Conservation (phyloP, 768 basidiomycete species). For the Termitomyces eurrhizus region DNA sequence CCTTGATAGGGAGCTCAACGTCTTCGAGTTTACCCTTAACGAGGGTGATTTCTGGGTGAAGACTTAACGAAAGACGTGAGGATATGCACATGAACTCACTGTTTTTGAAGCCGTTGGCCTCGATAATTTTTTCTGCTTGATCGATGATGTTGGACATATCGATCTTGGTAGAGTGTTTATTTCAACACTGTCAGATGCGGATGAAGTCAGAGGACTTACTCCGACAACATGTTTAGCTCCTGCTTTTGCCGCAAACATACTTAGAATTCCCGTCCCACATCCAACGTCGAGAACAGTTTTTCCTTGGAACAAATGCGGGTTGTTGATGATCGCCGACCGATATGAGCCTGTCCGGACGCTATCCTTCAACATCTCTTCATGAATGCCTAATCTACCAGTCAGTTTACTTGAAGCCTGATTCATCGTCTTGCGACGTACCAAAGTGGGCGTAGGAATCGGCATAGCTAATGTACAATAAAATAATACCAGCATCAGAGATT, state of each 20-base stretch:
- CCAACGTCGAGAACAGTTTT: conserved; percentile 98
- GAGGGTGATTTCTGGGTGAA: conserved; percentile 77
- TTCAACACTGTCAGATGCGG: not conserved
- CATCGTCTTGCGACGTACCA: conserved; percentile 42
- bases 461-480: conserved; percentile 56
- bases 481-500: conserved; percentile 38
- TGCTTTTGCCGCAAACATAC: conserved; percentile 97
- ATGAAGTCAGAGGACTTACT: conserved; percentile 39
- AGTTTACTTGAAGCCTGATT: not conserved
- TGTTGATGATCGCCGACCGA: conserved; percentile 91
- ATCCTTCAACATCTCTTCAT: conserved; percentile 99
- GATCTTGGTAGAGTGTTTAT: conserved; percentile 52
- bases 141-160: conserved; percentile 99
- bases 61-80: conserved; percentile 7
- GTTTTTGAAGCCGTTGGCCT: conserved; percentile 94
- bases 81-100: conserved; percentile 46
- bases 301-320: conserved; percentile 91
- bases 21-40: conserved; percentile 99
- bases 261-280: conserved; percentile 96
- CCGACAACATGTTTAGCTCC: conserved; percentile 94
- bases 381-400: conserved; percentile 64
- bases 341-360: conserved; percentile 92
- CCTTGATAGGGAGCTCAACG: conserved; percentile 75
- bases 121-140: conserved; percentile 95
- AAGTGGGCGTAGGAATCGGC: conserved; percentile 97